Conservation (phyloP, 495 filamentous ascomycete species). For the Bathelium albidoporum region DNA sequence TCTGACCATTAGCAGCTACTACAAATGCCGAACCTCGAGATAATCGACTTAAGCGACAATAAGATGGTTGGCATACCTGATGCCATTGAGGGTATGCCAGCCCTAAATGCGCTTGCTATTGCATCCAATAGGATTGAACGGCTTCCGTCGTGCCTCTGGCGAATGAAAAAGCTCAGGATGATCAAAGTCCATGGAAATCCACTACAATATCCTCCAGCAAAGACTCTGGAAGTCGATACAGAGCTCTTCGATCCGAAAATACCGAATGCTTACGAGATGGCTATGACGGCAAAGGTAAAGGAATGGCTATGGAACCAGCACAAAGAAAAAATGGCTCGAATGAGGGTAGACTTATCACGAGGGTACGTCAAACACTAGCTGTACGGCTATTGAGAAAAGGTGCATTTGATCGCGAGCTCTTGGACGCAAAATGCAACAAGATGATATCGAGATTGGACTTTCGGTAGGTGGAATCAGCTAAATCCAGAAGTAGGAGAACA, state of each 20-base stretch:
- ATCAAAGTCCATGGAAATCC: conserved; percentile 84
- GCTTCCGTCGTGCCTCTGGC: conserved; percentile 70
- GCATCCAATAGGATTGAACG: conserved; percentile 77
- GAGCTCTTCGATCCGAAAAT: neutral
- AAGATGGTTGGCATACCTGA: conserved; percentile 66
- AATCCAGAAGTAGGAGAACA: neutral
- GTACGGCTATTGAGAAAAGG: too few species aligned
- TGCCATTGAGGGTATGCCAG: conserved; percentile 62
- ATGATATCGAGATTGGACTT: neutral
- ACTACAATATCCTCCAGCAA: conserved; percentile 55
- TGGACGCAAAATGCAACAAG: neutral
- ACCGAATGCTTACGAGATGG: conserved; percentile 1
- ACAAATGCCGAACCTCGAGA: conserved; percentile 75
- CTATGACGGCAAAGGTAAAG: neutral
- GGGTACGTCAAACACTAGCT: neutral
- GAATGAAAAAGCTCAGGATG: conserved; percentile 79
- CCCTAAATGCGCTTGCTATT: conserved; percentile 40
- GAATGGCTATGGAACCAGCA: neutral
- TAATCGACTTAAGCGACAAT: conserved; percentile 83
- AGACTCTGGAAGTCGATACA: conserved; percentile 28
- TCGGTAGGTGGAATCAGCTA: neutral
- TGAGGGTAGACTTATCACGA: neutral
- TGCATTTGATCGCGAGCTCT: neutral
- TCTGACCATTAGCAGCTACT: conserved; percentile 45
- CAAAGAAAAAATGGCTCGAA: neutral